Percentiles rank a stretch among this genome's conserved stretches.
These are phyloP conservation scores for Chondrus crispus DNA, from an alignment of 23 red algal genomes.

Conservation along the genomic window DNA sequence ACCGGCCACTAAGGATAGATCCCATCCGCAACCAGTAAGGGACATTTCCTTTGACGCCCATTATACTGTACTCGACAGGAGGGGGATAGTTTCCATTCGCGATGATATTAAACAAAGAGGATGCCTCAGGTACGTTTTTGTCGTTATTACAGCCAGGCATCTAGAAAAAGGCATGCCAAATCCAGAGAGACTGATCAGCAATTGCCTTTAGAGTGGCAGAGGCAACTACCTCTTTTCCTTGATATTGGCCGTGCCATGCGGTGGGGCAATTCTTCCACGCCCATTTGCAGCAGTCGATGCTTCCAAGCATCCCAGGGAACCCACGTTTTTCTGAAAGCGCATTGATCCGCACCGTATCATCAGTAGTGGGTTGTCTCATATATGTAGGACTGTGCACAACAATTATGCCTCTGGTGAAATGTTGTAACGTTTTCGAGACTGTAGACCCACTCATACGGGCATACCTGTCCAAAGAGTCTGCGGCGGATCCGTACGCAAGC, in stretches of 20 bases:
- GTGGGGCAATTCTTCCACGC: background rate
- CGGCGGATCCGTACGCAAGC: constrained; percentile 15
- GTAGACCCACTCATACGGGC: background rate
- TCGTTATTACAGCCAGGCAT: background rate
- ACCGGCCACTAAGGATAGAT: background rate
- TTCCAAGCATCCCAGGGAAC: background rate
- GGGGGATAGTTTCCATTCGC: background rate
- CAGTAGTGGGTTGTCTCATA: background rate
- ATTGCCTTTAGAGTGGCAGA: background rate
- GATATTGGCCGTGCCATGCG: background rate
- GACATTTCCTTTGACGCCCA: background rate
- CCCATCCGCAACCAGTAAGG: background rate
- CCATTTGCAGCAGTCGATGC: constrained; percentile 13
- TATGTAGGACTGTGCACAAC: background rate
- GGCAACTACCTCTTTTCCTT: background rate
- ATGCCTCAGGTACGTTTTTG: background rate
- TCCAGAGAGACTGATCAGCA: background rate
- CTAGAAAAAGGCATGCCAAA: background rate
- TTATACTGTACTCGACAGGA: background rate
- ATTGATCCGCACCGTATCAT: background rate
- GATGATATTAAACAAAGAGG: background rate
- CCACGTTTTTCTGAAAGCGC: background rate
- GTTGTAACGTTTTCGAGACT: background rate
- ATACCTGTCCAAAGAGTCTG: constrained; percentile 3
- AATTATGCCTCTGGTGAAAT: background rate